Percentiles rank a stretch among this genome's conserved stretches.
phyloP scores from a whole-genome alignment of 1,284 basidiomycete species.

The Spongispora temasekensis region DNA sequence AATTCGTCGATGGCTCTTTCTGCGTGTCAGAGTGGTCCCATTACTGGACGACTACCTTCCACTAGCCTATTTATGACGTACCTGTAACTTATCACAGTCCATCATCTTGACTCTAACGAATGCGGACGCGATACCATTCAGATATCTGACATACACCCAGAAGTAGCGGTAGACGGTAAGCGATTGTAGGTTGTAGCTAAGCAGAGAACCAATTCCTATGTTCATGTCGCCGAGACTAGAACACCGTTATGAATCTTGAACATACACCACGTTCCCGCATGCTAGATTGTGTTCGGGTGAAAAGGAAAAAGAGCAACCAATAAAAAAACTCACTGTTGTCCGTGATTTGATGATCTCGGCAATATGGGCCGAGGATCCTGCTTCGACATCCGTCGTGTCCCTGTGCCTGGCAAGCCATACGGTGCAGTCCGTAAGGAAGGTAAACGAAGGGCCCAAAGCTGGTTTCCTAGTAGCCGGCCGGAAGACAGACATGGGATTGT shows the following conservation, averaged over 20 bases:
- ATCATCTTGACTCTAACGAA: too few species aligned
- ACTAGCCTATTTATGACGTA: too few species aligned
- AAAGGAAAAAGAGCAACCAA: background rate
- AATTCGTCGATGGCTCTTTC: too few species aligned
- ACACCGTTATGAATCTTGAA: slow-evolving; percentile 35
- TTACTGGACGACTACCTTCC: too few species aligned
- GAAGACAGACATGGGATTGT: slow-evolving; percentile 43
- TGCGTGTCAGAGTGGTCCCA: too few species aligned
- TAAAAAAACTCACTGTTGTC: slow-evolving; percentile 41
- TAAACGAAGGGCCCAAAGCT: slow-evolving; percentile 72
- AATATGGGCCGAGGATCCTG: slow-evolving; percentile 27
- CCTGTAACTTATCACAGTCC: too few species aligned
- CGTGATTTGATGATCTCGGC: slow-evolving; percentile 49
- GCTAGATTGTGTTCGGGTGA: slow-evolving; percentile 29
- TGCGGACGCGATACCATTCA: too few species aligned
- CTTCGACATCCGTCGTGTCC: slow-evolving; percentile 9
- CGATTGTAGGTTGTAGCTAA: background rate
- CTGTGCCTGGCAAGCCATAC: slow-evolving; percentile 55
- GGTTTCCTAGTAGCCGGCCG: slow-evolving; percentile 55
- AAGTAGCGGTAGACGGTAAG: too few species aligned
- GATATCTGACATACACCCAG: too few species aligned
- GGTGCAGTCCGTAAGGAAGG: slow-evolving; percentile 69
- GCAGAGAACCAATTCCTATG: background rate
- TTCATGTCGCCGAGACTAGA: slow-evolving; percentile 16
- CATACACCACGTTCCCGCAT: slow-evolving; percentile 39